phyloP scores from a whole-genome alignment of 208 protist species.

The Balamuthia mandrillaris region DNA sequence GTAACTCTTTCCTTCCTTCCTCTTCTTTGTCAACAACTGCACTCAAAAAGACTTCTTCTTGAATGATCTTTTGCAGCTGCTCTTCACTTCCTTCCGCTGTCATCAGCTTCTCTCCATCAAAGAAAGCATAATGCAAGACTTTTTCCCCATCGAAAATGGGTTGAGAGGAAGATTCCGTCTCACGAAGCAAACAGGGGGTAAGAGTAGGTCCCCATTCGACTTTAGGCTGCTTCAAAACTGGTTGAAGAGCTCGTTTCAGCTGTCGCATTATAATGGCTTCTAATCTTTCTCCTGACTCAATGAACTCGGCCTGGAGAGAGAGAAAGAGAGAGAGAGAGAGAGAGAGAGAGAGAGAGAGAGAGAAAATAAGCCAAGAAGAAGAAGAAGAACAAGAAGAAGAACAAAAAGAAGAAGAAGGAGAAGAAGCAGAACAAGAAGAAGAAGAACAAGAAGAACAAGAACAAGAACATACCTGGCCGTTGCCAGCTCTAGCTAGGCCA shows the following conservation, averaged over 20 bases:
- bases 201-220: neutral
- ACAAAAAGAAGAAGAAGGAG: too few relatives aligned
- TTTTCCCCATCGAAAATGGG: constrained; percentile 47
- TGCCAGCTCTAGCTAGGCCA: constrained; percentile 45
- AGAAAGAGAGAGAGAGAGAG: too few relatives aligned
- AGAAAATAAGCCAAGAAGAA: too few relatives aligned
- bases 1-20: too few relatives aligned
- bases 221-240: neutral
- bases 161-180: constrained; percentile 16
- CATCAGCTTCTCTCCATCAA: neutral
- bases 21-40: neutral
- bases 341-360: too few relatives aligned
- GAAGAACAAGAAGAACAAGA: too few relatives aligned
- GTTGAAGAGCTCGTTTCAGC: constrained; percentile 50
- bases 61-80: neutral
- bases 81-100: neutral
- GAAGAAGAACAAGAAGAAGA: too few relatives aligned
- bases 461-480: neutral
- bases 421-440: too few relatives aligned
- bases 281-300: constrained; percentile 39
- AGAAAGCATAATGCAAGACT: constrained; percentile 39
- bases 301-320: constrained; percentile 52
- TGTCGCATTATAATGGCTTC: constrained; percentile 43
- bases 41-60: neutral
- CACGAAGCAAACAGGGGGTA: neutral